Evolutionary conservation across 768 basidiomycete species (phyloP).

Genomic region (Tulasnella sp.): DNA sequence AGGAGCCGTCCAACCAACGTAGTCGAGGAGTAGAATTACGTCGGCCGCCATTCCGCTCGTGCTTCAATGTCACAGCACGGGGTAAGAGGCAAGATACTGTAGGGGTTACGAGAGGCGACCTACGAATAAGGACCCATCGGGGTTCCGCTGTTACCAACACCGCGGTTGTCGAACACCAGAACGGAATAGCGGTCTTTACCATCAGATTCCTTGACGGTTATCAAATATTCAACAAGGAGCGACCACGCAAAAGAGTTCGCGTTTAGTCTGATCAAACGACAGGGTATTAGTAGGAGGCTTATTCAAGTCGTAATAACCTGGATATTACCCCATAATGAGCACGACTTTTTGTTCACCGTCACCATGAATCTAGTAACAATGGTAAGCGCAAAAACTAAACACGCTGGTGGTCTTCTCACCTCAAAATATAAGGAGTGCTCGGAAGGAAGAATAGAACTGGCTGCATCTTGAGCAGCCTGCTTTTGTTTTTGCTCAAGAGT

Average conservation of each 20-base stretch:
- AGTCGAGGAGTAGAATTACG: conserved; percentile 59
- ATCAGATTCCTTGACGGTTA: conserved; percentile 36
- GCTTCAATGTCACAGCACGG: conserved; percentile 40
- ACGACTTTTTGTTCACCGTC: conserved; percentile 59
- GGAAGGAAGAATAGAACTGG: conserved; percentile 39
- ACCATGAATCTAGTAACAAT: conserved; percentile 53
- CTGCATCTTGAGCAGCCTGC: not conserved
- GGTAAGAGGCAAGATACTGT: conserved; percentile 22
- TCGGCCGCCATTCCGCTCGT: conserved; percentile 79
- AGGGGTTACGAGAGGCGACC: conserved; percentile 35
- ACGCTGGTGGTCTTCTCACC: conserved; percentile 1
- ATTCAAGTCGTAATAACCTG: conserved; percentile 5
- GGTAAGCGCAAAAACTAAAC: not conserved
- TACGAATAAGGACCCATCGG: conserved; percentile 77
- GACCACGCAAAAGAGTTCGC: conserved; percentile 61
- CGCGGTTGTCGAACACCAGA: conserved; percentile 81
- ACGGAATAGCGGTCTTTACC: conserved; percentile 49
- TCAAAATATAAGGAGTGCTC: conserved; percentile 71
- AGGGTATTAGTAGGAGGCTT: conserved; percentile 28
- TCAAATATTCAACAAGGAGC: conserved; percentile 63
- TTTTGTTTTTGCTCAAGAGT: conserved; percentile 46
- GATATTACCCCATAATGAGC: conserved; percentile 69
- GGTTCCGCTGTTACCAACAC: conserved; percentile 69
- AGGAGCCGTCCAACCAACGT: conserved; percentile 64
- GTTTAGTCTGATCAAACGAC: conserved; percentile 44